Evolutionary conservation across 345 rosid genomes (phyloP).

Genomic region (Rubroshorea leprosula): DNA sequence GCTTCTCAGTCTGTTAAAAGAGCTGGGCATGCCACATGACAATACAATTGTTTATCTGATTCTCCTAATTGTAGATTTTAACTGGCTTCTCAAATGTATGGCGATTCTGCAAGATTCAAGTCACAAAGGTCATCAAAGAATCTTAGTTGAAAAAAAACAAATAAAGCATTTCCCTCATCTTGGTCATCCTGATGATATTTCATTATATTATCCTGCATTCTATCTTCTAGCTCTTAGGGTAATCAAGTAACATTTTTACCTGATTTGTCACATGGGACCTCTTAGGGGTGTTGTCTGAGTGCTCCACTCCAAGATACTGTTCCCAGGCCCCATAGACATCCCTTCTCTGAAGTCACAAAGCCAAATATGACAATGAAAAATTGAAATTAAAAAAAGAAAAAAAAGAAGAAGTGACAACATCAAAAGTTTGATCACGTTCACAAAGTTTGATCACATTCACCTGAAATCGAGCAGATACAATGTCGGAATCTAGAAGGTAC

Average conservation of each 20-base stretch:
- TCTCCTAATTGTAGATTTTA: conserved; percentile 15
- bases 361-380: background rate
- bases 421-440: too few species aligned
- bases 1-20: background rate
- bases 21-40: background rate
- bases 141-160: background rate
- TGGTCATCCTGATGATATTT: background rate
- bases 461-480: conserved; percentile 78
- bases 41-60: background rate
- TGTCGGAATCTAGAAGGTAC: conserved; percentile 71
- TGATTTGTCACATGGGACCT: conserved; percentile 33
- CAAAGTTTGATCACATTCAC: too few species aligned
- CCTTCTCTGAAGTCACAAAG: conserved; percentile 28
- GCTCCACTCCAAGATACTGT: conserved; percentile 75
- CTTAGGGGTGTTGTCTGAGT: conserved; percentile 55
- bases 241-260: conserved; percentile 5
- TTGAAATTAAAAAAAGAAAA: too few species aligned
- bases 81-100: conserved; percentile 18
- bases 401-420: background rate
- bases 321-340: conserved; percentile 73
- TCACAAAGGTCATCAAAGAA: background rate
- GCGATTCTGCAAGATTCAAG: conserved; percentile 13
- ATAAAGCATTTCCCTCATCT: too few species aligned
- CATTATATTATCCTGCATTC: background rate
- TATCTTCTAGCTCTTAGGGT: background rate